Conservation (phyloP, 2,329 filamentous ascomycete genomes). For the Corynespora cassiicola region DNA sequence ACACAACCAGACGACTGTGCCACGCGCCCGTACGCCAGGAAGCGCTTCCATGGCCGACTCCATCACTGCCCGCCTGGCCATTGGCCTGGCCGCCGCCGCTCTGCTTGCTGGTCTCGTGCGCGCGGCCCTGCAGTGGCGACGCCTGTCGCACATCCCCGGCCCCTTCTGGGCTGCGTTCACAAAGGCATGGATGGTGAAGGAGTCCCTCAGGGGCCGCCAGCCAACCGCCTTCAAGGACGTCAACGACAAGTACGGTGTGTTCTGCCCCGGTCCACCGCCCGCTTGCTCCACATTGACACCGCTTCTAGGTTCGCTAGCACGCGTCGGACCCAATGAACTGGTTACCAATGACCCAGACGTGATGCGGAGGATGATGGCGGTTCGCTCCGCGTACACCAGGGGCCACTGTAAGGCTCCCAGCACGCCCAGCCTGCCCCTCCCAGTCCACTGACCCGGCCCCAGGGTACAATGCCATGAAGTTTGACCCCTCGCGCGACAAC, state of each 20-base stretch:
- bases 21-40: slow-evolving; percentile 4
- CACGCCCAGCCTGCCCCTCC: background rate
- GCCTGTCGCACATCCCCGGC: slow-evolving; percentile 27
- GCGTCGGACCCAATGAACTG: slow-evolving; percentile 55
- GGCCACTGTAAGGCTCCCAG: slow-evolving; percentile 30
- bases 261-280: too few species aligned
- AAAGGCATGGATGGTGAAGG: slow-evolving; percentile 20
- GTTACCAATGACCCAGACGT: slow-evolving; percentile 57
- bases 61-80: slow-evolving; percentile 5
- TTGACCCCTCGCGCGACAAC: slow-evolving; percentile 59
- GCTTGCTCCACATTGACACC: background rate
- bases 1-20: slow-evolving; percentile 6
- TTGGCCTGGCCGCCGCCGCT: slow-evolving; percentile 11
- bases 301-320: slow-evolving; percentile 37
- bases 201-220: slow-evolving; percentile 21
- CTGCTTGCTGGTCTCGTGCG: slow-evolving; percentile 12
- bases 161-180: slow-evolving; percentile 26
- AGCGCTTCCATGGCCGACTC: too few species aligned
- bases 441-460: background rate
- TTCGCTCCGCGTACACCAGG: slow-evolving; percentile 43
- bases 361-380: slow-evolving; percentile 52
- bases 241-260: slow-evolving; percentile 23
- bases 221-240: slow-evolving; percentile 13
- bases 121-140: slow-evolving; percentile 21
- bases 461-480: slow-evolving; percentile 48